A percentile compares a stretch with the other conserved stretches of the same genome.
Conservation (phyloP, 371 early-diverging fungal genomes). For the Phascolomyces articulosus region DNA sequence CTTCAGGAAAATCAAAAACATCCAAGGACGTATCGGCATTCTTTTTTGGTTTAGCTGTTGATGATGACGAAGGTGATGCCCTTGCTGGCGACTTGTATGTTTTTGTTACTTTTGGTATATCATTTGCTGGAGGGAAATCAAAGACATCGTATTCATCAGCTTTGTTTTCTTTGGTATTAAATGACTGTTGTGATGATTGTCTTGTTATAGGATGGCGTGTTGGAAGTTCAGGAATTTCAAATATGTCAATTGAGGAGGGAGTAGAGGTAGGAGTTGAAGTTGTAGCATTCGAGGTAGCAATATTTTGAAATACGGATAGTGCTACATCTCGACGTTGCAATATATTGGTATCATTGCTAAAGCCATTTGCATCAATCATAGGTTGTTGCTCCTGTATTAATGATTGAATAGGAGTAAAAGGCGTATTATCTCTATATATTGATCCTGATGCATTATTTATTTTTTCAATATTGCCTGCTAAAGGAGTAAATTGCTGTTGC, state of each 20-base stretch:
- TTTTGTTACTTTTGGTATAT: not conserved
- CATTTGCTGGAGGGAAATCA: not conserved
- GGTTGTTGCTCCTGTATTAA: no score
- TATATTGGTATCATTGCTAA: no score
- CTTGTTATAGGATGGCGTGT: not conserved
- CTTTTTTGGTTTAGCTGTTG: not conserved
- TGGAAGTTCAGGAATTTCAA: not conserved
- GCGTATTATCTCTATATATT: no score
- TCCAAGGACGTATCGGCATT: not conserved
- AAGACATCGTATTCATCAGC: not conserved
- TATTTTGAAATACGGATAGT: no score
- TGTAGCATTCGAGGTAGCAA: no score
- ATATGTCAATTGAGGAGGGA: not conserved
- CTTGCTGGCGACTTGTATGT: not conserved
- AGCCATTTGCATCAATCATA: no score
- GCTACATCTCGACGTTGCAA: no score
- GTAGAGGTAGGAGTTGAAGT: not conserved
- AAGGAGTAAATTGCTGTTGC: not conserved
- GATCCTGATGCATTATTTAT: no score
- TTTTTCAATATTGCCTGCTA: not conserved
- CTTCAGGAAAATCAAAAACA: constrained; percentile 5
- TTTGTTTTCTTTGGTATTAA: not conserved
- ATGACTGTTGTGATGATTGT: not conserved
- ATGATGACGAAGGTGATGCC: not conserved
- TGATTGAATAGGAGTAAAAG: no score